Conservation (phyloP, 345 rosid genomes). For the Syzygium aromaticum region DNA sequence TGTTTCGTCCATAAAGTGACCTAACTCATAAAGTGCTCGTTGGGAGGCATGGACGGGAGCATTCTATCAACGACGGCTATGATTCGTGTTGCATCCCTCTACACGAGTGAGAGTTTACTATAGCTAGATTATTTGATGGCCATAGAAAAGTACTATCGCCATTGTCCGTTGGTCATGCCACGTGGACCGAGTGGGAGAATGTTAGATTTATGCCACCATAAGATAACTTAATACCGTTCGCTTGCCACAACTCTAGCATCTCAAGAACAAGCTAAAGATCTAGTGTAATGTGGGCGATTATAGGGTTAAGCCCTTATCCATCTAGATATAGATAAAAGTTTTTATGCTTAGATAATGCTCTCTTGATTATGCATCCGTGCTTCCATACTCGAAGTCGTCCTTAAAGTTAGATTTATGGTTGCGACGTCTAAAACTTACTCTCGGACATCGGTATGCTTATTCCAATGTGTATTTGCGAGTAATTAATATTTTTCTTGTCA, state of each 20-base stretch:
- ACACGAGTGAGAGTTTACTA: neutral
- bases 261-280: no score
- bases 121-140: neutral
- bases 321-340: neutral
- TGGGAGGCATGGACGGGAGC: no score
- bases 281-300: neutral
- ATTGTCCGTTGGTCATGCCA: neutral
- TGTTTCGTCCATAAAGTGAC: neutral
- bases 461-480: accelerated
- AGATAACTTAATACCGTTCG: neutral
- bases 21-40: neutral
- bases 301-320: neutral
- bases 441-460: neutral
- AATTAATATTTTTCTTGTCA: neutral
- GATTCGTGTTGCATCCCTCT: neutral
- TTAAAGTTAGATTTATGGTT: neutral
- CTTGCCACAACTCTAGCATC: no score
- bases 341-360: neutral
- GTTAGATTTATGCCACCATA: neutral
- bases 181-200: neutral
- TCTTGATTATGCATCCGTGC: neutral
- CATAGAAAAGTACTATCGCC: neutral
- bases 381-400: neutral
- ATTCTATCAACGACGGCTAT: no score
- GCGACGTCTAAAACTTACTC: neutral